Evolutionary conservation across 805 yeast species (phyloP), one percentile per base, ranked within the genome.

Genomic region (Wickerhamiella occidentalis): DNA sequence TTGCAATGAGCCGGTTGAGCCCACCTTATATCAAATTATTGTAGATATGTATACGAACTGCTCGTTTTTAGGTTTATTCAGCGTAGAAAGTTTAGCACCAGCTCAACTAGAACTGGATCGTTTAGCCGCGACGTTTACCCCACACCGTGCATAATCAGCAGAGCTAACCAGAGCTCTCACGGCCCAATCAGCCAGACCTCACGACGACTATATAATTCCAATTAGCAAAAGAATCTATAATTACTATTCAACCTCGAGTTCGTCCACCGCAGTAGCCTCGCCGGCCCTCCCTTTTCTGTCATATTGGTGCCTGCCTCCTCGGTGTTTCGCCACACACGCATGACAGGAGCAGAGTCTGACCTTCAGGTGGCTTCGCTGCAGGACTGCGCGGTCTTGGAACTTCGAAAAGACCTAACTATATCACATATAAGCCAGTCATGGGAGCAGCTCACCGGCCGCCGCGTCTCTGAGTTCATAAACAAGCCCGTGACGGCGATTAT

Each of bases 381-480:
- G 41, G 47, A 45, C 40, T 45, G 47, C 11, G 48, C 43, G 41
- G 80, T 90, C 2, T 67, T 90, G 66, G 98, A 90, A 64, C 67
- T 92, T 53, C 88, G 82, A 58, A 66, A 86, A 60, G 81, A 80
- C 58, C 86, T 96, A 26, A 77, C 73, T 29, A 79, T 92, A n/a
- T 74, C 75, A 48, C 85, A 82, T 62, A 63, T 87, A 22, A 76
- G 90, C 54, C 76, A 75, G 54, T 76, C 81, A 55, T 90, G 96
- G 96, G 82, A 79, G 55, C 61, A 73, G 7, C 72, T 87, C 6
- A 85, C 85, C 8, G 94, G 94, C 17, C 37, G 38, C 42, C 52
- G 52, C 18, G 52, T 56, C 8, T 48, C 29, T 17, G 43, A 28
- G 15, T 36, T 58, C 40, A 45, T 55, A 7, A 61, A 61, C 25